A percentile compares a stretch with the other conserved stretches of the same genome.
Evolutionary conservation across 2,329 filamentous ascomycete genomes (phyloP).

Genomic region (Colletotrichum orchidophilum): DNA sequence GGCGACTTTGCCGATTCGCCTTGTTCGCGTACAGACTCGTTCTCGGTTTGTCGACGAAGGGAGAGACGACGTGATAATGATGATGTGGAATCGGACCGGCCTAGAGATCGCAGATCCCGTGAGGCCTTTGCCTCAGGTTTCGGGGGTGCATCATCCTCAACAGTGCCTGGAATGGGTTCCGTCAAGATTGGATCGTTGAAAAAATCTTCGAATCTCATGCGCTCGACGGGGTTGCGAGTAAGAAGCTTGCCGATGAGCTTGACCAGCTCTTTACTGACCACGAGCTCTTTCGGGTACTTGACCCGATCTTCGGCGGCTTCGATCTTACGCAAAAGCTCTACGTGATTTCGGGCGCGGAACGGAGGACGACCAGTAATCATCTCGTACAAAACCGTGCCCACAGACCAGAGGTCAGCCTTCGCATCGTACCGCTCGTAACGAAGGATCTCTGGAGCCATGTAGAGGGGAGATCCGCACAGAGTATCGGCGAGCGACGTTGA

Average conservation of each 20-base stretch:
- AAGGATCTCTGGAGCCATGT: slow-evolving; percentile 98
- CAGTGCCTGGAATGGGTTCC: slow-evolving; percentile 80
- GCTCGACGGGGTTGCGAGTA: slow-evolving; percentile 85
- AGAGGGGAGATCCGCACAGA: slow-evolving; percentile 93
- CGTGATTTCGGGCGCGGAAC: slow-evolving; percentile 92
- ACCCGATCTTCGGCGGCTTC: slow-evolving; percentile 89
- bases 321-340: slow-evolving; percentile 91
- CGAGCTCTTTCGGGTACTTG: slow-evolving; percentile 78
- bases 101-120: slow-evolving; percentile 47
- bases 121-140: slow-evolving; percentile 45
- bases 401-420: slow-evolving; percentile 97
- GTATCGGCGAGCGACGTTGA: slow-evolving; percentile 94
- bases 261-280: slow-evolving; percentile 81
- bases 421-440: slow-evolving; percentile 98
- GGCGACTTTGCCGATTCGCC: slow-evolving; percentile 49
- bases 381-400: slow-evolving; percentile 94
- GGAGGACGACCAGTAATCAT: slow-evolving; percentile 93
- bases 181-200: slow-evolving; percentile 80
- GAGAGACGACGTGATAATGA: slow-evolving; percentile 47
- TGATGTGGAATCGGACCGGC: slow-evolving; percentile 39
- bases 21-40: slow-evolving; percentile 47
- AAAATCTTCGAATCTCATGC: slow-evolving; percentile 86
- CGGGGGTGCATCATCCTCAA: slow-evolving; percentile 75
- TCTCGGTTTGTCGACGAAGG: slow-evolving; percentile 51
- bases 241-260: slow-evolving; percentile 80